Base-by-base conservation (phyloP, 139 green algal genomes). In the Coelastrella sp. region DNA sequence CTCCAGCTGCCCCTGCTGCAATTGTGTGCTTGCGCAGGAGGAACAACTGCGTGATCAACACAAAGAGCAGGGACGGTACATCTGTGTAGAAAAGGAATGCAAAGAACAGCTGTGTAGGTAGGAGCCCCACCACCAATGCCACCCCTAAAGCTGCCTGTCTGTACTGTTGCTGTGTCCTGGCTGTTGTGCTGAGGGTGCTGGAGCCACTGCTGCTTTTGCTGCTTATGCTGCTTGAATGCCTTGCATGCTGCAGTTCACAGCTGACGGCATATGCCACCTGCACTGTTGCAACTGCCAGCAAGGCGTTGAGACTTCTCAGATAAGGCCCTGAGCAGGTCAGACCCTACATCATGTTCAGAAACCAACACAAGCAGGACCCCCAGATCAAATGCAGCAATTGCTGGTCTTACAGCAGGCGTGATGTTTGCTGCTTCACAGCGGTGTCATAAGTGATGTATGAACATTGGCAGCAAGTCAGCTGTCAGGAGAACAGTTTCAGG, bases 21-120 rank as follows among this genome's bases (percentile, higher is more conserved):
- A 35, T 8, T 68, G 15, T 65, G 7, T 7, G 15, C 35, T 56
- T 24, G 8, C 76, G 14, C 61, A 90, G 78, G 57, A 78, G 65
- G 75, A 87, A 82, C 66, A 94, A 83, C 65, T 92, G 85, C 61
- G 85, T 92, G 11, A 93, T 87, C 81, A 98, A 84, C 0, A 97
- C 87, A 57, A 96, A 95, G 4, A 95, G 88, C 27, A 95, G 82
- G 20, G 95, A 95, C n/a, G 90, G 94, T 7, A 97, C 94, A 85
- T 99, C 97, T 1, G 97, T 99, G 93, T 99, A 99, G 88, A 95
- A 99, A 1, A 99, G 87, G 80, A 97, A 98, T 11, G 87, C 85
- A 90, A 96, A 99, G 92, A 99, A 99, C 87, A 97, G 98, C 90
- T 99, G 96, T 15, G 97, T 89, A 0, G 97, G 97, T 7, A 83